Evolutionary conservation across 495 filamentous ascomycete genomes (phyloP).

Genomic region (Cercophora newfieldiana): DNA sequence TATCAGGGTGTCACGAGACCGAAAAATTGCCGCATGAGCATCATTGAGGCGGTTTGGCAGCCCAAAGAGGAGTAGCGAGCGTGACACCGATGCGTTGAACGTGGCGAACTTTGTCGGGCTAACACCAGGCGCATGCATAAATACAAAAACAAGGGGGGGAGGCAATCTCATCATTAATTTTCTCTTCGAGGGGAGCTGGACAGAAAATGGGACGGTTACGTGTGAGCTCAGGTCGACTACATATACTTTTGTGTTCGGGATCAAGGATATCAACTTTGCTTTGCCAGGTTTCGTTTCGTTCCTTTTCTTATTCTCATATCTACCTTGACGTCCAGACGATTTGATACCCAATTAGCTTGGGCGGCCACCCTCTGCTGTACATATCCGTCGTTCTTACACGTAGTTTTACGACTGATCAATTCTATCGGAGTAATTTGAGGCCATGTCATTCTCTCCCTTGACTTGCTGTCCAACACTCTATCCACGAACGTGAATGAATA

Average conservation of each 20-base stretch:
- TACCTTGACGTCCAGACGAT: background rate
- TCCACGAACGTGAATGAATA: no score
- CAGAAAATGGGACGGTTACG: background rate
- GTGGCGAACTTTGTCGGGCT: no score
- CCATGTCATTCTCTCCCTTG: no score
- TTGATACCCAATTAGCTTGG: conserved; percentile 2
- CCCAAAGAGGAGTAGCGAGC: conserved; percentile 19
- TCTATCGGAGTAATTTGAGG: background rate
- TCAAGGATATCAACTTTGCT: background rate
- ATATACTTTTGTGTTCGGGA: background rate
- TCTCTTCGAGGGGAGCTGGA: background rate
- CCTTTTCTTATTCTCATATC: background rate
- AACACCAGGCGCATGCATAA: background rate
- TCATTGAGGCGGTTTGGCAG: conserved; percentile 54
- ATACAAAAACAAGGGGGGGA: background rate
- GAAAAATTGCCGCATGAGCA: conserved; percentile 49
- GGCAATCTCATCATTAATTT: background rate
- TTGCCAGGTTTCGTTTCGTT: background rate
- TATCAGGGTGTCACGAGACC: conserved; percentile 43
- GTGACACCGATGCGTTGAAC: no score
- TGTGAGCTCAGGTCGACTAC: background rate
- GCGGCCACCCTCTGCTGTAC: background rate
- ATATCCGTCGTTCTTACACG: background rate
- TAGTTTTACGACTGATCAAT: background rate
- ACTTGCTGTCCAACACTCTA: background rate